These are phyloP conservation scores for Teratosphaeria pseudoeucalypti DNA, from an alignment of 2,329 filamentous ascomycete genomes.

Conservation along the genomic window DNA sequence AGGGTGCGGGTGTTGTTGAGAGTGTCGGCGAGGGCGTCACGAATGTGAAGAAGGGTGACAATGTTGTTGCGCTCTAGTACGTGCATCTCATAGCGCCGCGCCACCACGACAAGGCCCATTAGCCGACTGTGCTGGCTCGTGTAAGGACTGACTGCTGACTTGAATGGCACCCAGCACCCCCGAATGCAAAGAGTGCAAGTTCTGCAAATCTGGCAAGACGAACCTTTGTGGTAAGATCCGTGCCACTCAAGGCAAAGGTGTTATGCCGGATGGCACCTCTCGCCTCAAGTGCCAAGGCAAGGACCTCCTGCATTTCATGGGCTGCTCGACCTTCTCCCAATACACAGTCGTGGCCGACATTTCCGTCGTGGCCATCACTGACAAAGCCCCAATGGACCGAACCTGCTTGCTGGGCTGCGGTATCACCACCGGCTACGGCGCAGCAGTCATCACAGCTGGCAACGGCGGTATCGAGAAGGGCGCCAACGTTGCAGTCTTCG, in stretches of 20 bases:
- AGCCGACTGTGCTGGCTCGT: no score
- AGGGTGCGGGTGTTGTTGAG: constrained; percentile 86
- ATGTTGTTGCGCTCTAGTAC: constrained; percentile 81
- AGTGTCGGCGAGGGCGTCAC: constrained; percentile 92
- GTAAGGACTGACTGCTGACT: background rate
- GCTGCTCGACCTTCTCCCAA: constrained; percentile 95
- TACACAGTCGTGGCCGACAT: constrained; percentile 99
- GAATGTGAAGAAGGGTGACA: constrained; percentile 84
- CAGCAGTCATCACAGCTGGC: constrained; percentile 83
- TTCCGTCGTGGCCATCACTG: constrained; percentile 87
- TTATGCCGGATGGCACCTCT: constrained; percentile 94
- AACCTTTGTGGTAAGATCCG: constrained; percentile 99
- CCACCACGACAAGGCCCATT: no score
- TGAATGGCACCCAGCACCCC: constrained; percentile 56
- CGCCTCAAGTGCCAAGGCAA: constrained; percentile 93
- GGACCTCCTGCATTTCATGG: constrained; percentile 97
- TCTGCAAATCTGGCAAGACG: constrained; percentile 99
- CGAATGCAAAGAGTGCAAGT: constrained; percentile 96
- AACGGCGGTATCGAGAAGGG: constrained; percentile 62
- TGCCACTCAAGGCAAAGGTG: constrained; percentile 85
- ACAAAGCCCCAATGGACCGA: constrained; percentile 86
- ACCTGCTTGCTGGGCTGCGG: constrained; percentile 94
- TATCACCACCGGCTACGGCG: constrained; percentile 97
- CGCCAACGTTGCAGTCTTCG: constrained; percentile 83
- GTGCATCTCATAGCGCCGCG: constrained; percentile 21